Base-by-base conservation (phyloP, 495 filamentous ascomycete species). In the Schizothecium vesticola region DNA sequence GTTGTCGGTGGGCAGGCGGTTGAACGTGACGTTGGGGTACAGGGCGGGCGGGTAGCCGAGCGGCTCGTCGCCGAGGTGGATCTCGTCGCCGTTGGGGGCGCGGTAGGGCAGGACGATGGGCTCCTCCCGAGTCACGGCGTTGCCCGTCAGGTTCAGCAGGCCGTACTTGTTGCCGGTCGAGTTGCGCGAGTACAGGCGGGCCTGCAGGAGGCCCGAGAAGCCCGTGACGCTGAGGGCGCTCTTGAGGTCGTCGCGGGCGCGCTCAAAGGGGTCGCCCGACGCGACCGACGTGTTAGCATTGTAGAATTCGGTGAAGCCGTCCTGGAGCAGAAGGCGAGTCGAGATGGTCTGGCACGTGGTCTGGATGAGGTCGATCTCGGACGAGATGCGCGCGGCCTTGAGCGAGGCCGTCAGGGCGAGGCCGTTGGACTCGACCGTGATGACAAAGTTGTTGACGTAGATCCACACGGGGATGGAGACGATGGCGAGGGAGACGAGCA, bases 371-470 rank as follows among this genome's bases (percentile, higher is more conserved):
- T 89, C 81, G 26, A 96, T 84, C 73, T 90, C 90, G 61, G 89
- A 88, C n/a, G 88, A 79, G 43, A 97, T 84, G 74, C 94, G 89
- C 23, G 90, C 87, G 26, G 93, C 89, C 77, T 96, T 97, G 74
- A 97, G 86, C 13, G 89, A 91, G 19, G 94, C 94, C 2, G 91
- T 91, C 61, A 97, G 85, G 28, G 89, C 79, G 31, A 96, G 86
- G 43, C 86, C 84, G 58, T 81, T 80, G 21, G 70, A 78, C 80
- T 74, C 81, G 72, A 93, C 85, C 61, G 78, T 81, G 16, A 90
- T 79, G 28, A 95, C 89, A 70, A 93, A 92, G 63, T 85, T 82
- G 76, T 92, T 89, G 68, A 90, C 92, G 63, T 88, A 92, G 64
- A 90, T 79, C 91, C 91, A 90, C 77, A 76, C 80, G 29, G 79